These are phyloP conservation scores for Guyanaporus albipodus DNA, from an alignment of 768 basidiomycete genomes.

Conservation along the genomic window DNA sequence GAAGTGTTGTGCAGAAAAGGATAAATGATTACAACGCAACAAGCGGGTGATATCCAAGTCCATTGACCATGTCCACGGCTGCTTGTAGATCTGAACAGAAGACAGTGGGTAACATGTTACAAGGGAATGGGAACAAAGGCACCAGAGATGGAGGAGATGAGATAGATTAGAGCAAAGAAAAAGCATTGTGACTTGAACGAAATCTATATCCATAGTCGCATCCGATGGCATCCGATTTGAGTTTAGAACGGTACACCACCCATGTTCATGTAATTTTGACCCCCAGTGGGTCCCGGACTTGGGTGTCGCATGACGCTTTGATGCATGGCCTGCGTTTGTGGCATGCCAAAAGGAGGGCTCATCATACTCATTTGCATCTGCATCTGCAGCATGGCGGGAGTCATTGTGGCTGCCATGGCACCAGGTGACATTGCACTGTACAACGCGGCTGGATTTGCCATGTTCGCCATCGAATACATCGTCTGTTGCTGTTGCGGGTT, in stretches of 20 bases:
- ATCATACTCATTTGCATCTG: constrained; percentile 47
- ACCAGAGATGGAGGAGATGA: constrained; percentile 16
- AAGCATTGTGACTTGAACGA: constrained; percentile 9
- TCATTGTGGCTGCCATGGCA: constrained; percentile 29
- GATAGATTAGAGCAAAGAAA: constrained; percentile 16
- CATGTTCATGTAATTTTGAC: constrained; percentile 45
- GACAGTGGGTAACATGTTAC: constrained; percentile 30
- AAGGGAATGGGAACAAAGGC: constrained; percentile 16
- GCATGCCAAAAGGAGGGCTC: constrained; percentile 47
- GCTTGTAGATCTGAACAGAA: constrained; percentile 28
- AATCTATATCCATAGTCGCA: constrained; percentile 25
- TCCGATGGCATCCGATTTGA: constrained; percentile 3
- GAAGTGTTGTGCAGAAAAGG: constrained; percentile 4
- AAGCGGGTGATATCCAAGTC: constrained; percentile 51
- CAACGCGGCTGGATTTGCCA: constrained; percentile 44
- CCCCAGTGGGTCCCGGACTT: constrained; percentile 54
- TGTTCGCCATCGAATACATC: constrained; percentile 41
- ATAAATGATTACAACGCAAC: constrained; percentile 47
- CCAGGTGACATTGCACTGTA: constrained; percentile 31
- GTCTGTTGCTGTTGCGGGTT: constrained; percentile 45
- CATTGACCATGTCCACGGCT: constrained; percentile 44
- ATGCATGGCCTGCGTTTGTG: constrained; percentile 73
- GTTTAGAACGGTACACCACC: constrained; percentile 32
- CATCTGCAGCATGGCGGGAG: constrained; percentile 40
- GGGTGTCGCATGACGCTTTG: constrained; percentile 83